Evolutionary conservation across 1,284 basidiomycete species (phyloP).

Genomic region (Ganoderma boninense): DNA sequence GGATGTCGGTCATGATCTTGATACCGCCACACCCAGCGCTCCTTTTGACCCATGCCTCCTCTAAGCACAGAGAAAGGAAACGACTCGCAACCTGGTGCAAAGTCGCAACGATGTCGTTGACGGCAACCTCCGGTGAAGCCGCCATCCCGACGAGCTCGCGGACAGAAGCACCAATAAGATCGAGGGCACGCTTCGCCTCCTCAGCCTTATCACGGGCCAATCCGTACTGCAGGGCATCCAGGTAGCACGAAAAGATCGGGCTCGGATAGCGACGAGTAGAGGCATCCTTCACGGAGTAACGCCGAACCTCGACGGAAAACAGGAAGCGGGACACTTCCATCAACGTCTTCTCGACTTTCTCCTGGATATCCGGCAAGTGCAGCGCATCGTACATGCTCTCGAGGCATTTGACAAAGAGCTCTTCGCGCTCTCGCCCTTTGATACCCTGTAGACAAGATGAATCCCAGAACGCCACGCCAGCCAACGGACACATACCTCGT

Average conservation of each 20-base stretch:
- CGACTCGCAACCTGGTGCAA: slow-evolving; percentile 83
- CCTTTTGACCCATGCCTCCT: slow-evolving; percentile 89
- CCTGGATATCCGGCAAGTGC: slow-evolving; percentile 74
- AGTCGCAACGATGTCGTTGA: slow-evolving; percentile 67
- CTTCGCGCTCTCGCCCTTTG: slow-evolving; percentile 78
- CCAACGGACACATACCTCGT: slow-evolving; percentile 65
- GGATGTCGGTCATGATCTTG: slow-evolving; percentile 76
- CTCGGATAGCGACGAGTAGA: slow-evolving; percentile 66
- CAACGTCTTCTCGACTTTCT: slow-evolving; percentile 75
- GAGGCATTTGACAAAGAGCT: slow-evolving; percentile 74
- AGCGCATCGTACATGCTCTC: slow-evolving; percentile 86
- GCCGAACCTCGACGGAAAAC: slow-evolving; percentile 72
- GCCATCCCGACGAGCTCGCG: slow-evolving; percentile 72
- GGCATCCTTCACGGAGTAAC: slow-evolving; percentile 60
- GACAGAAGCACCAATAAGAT: slow-evolving; percentile 69
- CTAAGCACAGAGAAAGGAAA: slow-evolving; percentile 86
- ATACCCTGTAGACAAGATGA: slow-evolving; percentile 58
- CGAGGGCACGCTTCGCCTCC: slow-evolving; percentile 67
- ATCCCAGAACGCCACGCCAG: background rate
- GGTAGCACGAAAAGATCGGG: slow-evolving; percentile 72
- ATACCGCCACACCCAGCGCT: slow-evolving; percentile 89
- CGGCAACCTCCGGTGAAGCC: slow-evolving; percentile 51
- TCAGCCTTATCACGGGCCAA: slow-evolving; percentile 70
- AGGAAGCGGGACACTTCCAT: slow-evolving; percentile 73
- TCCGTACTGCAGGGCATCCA: slow-evolving; percentile 79